Percentiles rank a stretch among this genome's conserved stretches.
These are phyloP conservation scores for Linnemannia elongata DNA, from an alignment of 192 early-diverging fungal genomes.

Conservation along the genomic window DNA sequence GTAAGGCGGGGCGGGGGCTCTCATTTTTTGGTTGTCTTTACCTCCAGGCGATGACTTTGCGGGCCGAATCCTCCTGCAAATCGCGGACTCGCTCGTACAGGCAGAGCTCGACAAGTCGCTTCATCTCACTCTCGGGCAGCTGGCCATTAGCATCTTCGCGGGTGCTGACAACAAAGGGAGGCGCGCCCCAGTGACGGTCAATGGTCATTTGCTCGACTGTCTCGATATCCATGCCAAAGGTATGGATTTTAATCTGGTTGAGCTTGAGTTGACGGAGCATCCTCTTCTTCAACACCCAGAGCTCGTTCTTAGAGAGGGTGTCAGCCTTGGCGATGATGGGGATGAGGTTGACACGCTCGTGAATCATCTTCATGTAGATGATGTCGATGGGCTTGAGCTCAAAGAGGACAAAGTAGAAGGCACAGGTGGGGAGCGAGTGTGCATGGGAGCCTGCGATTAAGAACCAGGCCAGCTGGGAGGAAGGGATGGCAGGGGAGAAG, in stretches of 20 bases:
- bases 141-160: neutral
- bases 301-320: constrained; percentile 86
- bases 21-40: neutral
- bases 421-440: constrained; percentile 17
- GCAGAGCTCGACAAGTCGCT: constrained; percentile 13
- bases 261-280: constrained; percentile 55
- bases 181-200: constrained; percentile 9
- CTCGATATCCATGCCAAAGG: constrained; percentile 12
- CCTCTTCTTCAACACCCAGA: constrained; percentile 86
- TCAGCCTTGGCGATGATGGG: constrained; percentile 94
- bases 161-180: constrained; percentile 20
- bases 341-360: constrained; percentile 91
- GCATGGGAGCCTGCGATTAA: constrained; percentile 19
- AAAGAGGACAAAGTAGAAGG: constrained; percentile 28
- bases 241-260: constrained; percentile 23
- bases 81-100: constrained; percentile 13
- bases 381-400: constrained; percentile 86
- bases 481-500: constrained; percentile 24
- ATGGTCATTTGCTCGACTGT: constrained; percentile 13
- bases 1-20: no score
- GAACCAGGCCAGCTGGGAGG: constrained; percentile 36
- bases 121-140: constrained; percentile 16
- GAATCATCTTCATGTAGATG: constrained; percentile 94
- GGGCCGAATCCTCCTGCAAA: constrained; percentile 17
- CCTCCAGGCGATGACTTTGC: constrained; percentile 28